phyloP scores from a whole-genome alignment of 2,329 filamentous ascomycete genomes.

The Raffaelea ambrosiae region DNA sequence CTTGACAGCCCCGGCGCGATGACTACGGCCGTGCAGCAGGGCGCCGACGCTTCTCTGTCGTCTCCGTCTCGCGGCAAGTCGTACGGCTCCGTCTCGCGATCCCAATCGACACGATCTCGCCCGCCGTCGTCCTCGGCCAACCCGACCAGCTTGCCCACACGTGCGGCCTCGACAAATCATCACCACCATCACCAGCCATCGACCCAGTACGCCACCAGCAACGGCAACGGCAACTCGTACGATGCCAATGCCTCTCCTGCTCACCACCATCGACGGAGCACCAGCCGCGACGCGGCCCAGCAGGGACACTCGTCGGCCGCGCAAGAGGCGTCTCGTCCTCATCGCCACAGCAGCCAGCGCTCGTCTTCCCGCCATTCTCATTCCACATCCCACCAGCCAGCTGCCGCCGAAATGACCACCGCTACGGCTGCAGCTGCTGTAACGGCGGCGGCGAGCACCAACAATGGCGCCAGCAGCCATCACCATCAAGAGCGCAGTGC shows the following conservation, averaged over 20 bases:
- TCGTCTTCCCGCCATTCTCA: slow-evolving; percentile 22
- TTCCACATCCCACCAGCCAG: slow-evolving; percentile 7
- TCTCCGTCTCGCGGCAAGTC: slow-evolving; percentile 20
- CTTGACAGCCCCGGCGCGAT: slow-evolving; percentile 16
- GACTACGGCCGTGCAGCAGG: slow-evolving; percentile 23
- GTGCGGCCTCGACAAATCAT: slow-evolving; percentile 14
- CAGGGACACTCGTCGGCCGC: slow-evolving; percentile 42
- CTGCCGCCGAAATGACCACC: slow-evolving; percentile 21
- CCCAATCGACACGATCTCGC: slow-evolving; percentile 28
- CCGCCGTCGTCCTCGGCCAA: slow-evolving; percentile 18
- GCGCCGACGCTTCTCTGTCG: slow-evolving; percentile 21
- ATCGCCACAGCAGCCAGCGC: slow-evolving; percentile 42
- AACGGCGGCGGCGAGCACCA: slow-evolving; percentile 30
- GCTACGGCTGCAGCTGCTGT: slow-evolving; percentile 28
- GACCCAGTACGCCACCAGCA: slow-evolving; percentile 7
- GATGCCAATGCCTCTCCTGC: slow-evolving; percentile 1
- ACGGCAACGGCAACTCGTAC: slow-evolving; percentile 3
- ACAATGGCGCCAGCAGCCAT: slow-evolving; percentile 28
- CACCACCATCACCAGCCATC: slow-evolving; percentile 14
- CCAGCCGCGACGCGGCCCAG: slow-evolving; percentile 53
- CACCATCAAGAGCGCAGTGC: slow-evolving; percentile 22
- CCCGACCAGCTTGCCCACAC: slow-evolving; percentile 9
- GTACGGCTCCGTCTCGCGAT: slow-evolving; percentile 19
- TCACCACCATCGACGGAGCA: slow-evolving; percentile 33
- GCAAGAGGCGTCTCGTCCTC: slow-evolving; percentile 37